phyloP scores from a whole-genome alignment of 129 eudicot genomes.

The Flaveria trinervia region DNA sequence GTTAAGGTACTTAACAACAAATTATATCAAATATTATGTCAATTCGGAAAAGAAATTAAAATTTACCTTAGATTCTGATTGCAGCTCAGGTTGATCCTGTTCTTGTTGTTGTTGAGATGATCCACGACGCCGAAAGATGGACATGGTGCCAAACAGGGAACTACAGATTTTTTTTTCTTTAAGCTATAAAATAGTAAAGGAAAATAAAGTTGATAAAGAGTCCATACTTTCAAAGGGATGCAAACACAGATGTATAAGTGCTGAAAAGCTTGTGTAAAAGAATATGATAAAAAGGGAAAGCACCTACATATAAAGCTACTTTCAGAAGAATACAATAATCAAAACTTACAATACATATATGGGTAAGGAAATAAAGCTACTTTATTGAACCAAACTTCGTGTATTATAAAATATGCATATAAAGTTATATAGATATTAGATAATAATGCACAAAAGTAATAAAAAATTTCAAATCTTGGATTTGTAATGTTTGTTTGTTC shows the following conservation, averaged over 20 bases:
- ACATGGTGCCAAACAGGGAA: conserved; percentile 41
- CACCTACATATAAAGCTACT: conserved; percentile 18
- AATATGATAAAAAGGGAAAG: not conserved
- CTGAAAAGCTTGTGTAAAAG: conserved; percentile 17
- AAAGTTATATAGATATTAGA: not conserved
- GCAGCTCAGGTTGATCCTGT: conserved; percentile 48
- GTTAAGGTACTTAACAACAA: conserved; percentile 6
- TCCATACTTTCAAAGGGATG: not conserved
- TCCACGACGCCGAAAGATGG: conserved; percentile 55
- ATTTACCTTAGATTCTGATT: conserved; percentile 60
- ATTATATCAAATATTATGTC: not conserved
- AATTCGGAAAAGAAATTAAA: not conserved
- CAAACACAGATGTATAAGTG: conserved; percentile 10
- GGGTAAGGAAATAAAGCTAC: conserved; percentile 27
- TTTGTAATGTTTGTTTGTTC: conserved; percentile 6
- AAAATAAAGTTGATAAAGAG: not conserved
- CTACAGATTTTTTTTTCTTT: not conserved
- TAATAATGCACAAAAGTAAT: not conserved
- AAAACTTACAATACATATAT: conserved; percentile 15
- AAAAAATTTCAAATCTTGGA: conserved; percentile 1
- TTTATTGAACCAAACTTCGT: conserved; percentile 29
- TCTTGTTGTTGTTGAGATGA: conserved; percentile 49
- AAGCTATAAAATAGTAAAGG: not conserved
- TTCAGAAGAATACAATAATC: conserved; percentile 18
- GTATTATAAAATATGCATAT: conserved; percentile 24